Base-by-base conservation (phyloP, 345 rosid species). In the Psidium guajava region DNA sequence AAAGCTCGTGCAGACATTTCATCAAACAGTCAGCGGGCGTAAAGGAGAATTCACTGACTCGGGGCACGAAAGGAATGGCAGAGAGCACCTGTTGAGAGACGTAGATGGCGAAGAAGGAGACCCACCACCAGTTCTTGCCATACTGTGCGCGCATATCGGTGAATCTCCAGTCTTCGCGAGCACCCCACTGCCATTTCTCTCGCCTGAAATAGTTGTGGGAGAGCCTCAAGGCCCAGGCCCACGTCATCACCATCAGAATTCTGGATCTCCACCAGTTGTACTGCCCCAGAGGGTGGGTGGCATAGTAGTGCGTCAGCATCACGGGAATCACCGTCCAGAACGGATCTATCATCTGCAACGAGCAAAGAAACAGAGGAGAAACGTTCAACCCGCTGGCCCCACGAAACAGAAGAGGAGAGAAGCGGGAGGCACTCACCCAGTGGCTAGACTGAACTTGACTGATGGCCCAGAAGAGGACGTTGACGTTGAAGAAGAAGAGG, bases 111-210 rank as follows among this genome's bases (percentile, higher is more conserved):
- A 97, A 96, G 90, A 97, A 97, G 54, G 98, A 97, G 64, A 95
- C 86, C 98, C 98, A 97, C 96, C 98, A 95, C 99, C 99, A 97
- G 47, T 92, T 92, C 56, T 91, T 93, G 52, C 98, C 99, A 54
- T 95, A 96, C 86, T 96, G 96, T 28, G 87, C 86, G 36, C 98
- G 87, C 94, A 97, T 90, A 84, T 97, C 98, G 40, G 88, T 89
- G 91, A 97, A 97, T 77, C 99, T 89, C 99, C 99, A 97, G 87
- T 97, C 99, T 75, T 97, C 99, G 86, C 98, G 91, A 77, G 96
- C 98, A 42, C 99, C 98, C 96, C 95, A 97, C 87, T 93, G 93
- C 99, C 99, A 97, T 25, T 94, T 95, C 88, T 96, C 99, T 57
- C 99, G 94, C 92, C 99, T 89, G 86, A 97, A 92, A 83, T 97